Base-by-base conservation (phyloP, 345 rosid genomes). In the Syzygium jambos region DNA sequence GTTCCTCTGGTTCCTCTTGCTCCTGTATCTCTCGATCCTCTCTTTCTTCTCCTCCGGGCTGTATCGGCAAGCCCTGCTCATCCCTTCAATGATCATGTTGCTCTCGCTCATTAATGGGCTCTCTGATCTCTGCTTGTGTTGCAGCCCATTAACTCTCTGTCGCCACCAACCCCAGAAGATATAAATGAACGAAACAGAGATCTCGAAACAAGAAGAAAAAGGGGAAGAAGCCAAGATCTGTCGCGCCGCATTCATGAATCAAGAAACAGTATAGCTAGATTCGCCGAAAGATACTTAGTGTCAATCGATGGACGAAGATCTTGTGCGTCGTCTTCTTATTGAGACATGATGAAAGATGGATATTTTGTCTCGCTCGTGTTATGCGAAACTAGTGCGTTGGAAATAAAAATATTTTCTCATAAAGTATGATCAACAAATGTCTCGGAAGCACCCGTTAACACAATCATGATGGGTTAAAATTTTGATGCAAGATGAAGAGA, bases 41-140 rank as follows among this genome's bases (percentile, higher is more conserved):
- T 98, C 95, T 88, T 95, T 95, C 93, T 95, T 98, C 94, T 98
- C 98, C 87, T 94, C 95, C 0, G 99, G 99, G 87, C 95, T 92
- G 80, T 95, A 98, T 85, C 91, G 93, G 87, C 91, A 91, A 17
- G 99, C 96, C 91, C 90, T 94, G 92, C 88, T 93, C 99, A 96
- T 96, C 88, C 86, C 95, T 90, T 95, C 98, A 38, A 98, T 98
- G 82, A 96, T 96, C 30, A 92, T 87, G 88, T 91, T 93, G 91
- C 98, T 98, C 91, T 98, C 99, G 90, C 94, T 95, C 84, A 94
- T 92, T 87, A 94, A 90, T 78, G 93, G 91, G 52, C 87, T 83
- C 51, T 93, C 93, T 85, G 91, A 88, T 88, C 95, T 94, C 85
- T 92, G 91, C 86, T 90, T 82, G 30, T 89, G 90, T 86, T 89